Conservation (phyloP, 2,329 filamentous ascomycete species). For the Pseudocercospora fijiensis region DNA sequence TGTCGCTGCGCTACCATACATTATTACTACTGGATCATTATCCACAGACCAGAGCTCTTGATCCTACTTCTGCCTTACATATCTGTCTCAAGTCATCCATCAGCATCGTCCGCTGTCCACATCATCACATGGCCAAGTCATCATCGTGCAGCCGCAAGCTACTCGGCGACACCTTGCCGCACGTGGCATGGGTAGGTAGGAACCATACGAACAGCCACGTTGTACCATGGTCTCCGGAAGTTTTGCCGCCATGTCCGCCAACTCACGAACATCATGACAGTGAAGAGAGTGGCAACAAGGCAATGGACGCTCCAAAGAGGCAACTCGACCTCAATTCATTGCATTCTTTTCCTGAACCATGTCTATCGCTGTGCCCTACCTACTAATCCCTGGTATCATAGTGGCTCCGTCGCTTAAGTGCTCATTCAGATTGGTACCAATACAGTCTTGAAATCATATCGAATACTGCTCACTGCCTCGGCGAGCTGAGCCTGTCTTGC, state of each 20-base stretch:
- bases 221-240: background rate
- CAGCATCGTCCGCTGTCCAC: background rate
- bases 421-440: constrained; percentile 5
- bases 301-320: background rate
- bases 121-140: background rate
- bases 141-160: background rate
- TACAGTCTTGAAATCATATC: constrained; percentile 2
- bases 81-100: background rate
- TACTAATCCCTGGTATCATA: constrained; percentile 8
- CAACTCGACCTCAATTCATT: background rate
- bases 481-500: constrained; percentile 45
- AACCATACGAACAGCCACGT: constrained; percentile 1
- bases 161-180: background rate
- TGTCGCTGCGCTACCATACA: background rate
- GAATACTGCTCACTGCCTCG: constrained; percentile 28
- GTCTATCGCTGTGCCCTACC: background rate
- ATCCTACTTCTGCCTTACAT: background rate
- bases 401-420: background rate
- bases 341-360: background rate
- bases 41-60: background rate
- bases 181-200: background rate
- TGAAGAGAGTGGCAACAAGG: too few relatives aligned
- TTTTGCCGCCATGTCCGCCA: background rate
- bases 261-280: background rate
- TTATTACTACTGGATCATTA: too few relatives aligned